Percentiles rank a stretch among this genome's conserved stretches.
Evolutionary conservation across 495 filamentous ascomycete genomes (phyloP).

Genomic region (Aspergillus cavernicola): DNA sequence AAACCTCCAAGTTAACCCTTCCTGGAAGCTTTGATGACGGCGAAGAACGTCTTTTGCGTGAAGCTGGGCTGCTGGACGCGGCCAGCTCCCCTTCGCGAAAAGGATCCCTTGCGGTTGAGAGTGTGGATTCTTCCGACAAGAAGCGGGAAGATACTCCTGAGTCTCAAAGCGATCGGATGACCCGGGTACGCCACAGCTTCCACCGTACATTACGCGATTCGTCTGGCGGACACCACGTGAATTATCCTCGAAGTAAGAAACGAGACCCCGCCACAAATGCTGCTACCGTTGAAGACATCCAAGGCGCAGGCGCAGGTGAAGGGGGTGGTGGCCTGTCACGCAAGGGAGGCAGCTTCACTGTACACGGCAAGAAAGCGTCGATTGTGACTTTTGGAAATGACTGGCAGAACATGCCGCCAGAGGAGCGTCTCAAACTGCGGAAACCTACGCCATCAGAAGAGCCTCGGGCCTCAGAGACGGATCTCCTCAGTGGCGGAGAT

Average conservation of each 20-base stretch:
- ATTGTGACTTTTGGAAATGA: constrained; percentile 92
- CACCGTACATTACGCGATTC: constrained; percentile 89
- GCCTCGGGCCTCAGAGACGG: constrained; percentile 37
- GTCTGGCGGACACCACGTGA: constrained; percentile 59
- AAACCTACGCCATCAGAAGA: constrained; percentile 50
- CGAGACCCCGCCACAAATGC: constrained; percentile 65
- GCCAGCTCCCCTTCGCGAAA: constrained; percentile 36
- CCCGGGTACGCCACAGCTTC: constrained; percentile 77
- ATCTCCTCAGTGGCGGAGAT: constrained; percentile 28
- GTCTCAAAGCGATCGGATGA: constrained; percentile 32
- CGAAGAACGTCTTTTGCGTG: constrained; percentile 48
- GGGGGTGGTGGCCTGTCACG: constrained; percentile 73
- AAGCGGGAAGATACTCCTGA: constrained; percentile 36
- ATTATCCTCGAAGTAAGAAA: constrained; percentile 67
- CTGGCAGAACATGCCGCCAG: constrained; percentile 75
- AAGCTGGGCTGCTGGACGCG: constrained; percentile 43
- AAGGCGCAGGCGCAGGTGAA: constrained; percentile 27
- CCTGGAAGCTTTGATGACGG: constrained; percentile 40
- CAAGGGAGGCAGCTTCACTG: constrained; percentile 82
- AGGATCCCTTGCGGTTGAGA: constrained; percentile 31
- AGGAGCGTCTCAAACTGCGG: constrained; percentile 64
- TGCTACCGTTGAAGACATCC: constrained; percentile 57
- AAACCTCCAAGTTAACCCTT: constrained; percentile 36
- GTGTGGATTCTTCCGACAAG: constrained; percentile 36
- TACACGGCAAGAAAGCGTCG: constrained; percentile 97